phyloP scores from a whole-genome alignment of 345 rosid genomes.

The rapeseed (Brassica napus) region DNA sequence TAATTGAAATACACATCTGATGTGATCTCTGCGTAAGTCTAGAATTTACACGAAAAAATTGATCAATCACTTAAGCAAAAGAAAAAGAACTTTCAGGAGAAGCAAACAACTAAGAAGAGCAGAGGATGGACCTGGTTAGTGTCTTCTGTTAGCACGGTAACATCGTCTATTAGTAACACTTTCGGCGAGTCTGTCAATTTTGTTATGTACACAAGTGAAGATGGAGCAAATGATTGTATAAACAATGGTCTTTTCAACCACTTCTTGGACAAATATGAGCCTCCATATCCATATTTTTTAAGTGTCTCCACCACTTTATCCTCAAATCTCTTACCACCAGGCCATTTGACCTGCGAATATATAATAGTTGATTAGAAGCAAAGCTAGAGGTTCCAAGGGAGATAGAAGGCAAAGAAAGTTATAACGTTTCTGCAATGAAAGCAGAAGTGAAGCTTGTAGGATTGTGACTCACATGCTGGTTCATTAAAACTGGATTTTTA shows the following conservation, averaged over 20 bases:
- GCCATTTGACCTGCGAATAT: slow-evolving; percentile 72
- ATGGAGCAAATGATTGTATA: slow-evolving; percentile 93
- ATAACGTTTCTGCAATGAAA: neutral
- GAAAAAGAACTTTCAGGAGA: slow-evolving; percentile 33
- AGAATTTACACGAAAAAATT: slow-evolving; percentile 28
- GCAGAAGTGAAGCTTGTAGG: slow-evolving; percentile 2
- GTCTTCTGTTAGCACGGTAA: slow-evolving; percentile 69
- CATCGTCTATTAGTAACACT: slow-evolving; percentile 70
- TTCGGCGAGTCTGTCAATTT: slow-evolving; percentile 71
- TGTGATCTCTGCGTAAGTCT: slow-evolving; percentile 90
- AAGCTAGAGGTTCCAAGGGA: neutral
- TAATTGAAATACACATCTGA: slow-evolving; percentile 71
- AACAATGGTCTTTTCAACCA: slow-evolving; percentile 81
- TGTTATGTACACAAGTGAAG: slow-evolving; percentile 74
- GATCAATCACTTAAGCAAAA: neutral
- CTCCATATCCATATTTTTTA: slow-evolving; percentile 73
- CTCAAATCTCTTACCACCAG: slow-evolving; percentile 73
- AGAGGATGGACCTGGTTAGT: slow-evolving; percentile 74
- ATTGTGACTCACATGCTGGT: slow-evolving; percentile 66
- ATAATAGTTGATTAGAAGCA: too few species aligned
- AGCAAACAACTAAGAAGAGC: neutral
- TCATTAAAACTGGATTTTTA: slow-evolving; percentile 81
- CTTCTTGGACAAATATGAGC: slow-evolving; percentile 71
- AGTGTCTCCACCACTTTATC: slow-evolving; percentile 73
- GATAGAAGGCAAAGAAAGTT: neutral